Evolutionary conservation across 78 protist genomes (phyloP).

Genomic region (Dictyostelium firmibasis): DNA sequence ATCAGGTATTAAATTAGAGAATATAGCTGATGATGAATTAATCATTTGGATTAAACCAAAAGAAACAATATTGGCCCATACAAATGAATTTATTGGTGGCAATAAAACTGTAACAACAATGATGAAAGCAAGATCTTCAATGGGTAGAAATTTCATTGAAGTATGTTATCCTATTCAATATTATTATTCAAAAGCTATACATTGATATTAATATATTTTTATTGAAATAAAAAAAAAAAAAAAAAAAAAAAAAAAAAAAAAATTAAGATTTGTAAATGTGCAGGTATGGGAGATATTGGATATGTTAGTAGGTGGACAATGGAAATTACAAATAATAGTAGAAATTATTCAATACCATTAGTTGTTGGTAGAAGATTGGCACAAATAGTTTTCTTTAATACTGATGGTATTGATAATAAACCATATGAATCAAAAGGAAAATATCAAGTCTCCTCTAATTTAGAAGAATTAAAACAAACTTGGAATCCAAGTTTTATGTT

Average conservation of each 20-base stretch:
- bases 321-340: slow-evolving; percentile 83
- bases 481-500: slow-evolving; percentile 62
- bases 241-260: background rate
- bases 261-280: slow-evolving; percentile 70
- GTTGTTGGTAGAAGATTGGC: slow-evolving; percentile 79
- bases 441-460: slow-evolving; percentile 34
- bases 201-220: no score
- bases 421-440: slow-evolving; percentile 67
- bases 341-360: slow-evolving; percentile 70
- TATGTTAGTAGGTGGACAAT: slow-evolving; percentile 75
- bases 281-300: slow-evolving; percentile 81
- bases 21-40: slow-evolving; percentile 41
- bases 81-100: slow-evolving; percentile 83
- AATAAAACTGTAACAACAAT: slow-evolving; percentile 72
- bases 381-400: slow-evolving; percentile 83
- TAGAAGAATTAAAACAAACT: slow-evolving; percentile 3
- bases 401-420: slow-evolving; percentile 47
- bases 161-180: no score
- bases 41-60: slow-evolving; percentile 82
- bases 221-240: background rate
- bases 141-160: slow-evolving; percentile 84
- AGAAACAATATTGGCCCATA: slow-evolving; percentile 73
- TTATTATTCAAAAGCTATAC: no score
- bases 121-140: slow-evolving; percentile 83
- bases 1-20: slow-evolving; percentile 52